A percentile compares a stretch with the other conserved stretches of the same genome.
phyloP scores from a whole-genome alignment of 1,284 basidiomycete genomes.

The Tilletia caries region DNA sequence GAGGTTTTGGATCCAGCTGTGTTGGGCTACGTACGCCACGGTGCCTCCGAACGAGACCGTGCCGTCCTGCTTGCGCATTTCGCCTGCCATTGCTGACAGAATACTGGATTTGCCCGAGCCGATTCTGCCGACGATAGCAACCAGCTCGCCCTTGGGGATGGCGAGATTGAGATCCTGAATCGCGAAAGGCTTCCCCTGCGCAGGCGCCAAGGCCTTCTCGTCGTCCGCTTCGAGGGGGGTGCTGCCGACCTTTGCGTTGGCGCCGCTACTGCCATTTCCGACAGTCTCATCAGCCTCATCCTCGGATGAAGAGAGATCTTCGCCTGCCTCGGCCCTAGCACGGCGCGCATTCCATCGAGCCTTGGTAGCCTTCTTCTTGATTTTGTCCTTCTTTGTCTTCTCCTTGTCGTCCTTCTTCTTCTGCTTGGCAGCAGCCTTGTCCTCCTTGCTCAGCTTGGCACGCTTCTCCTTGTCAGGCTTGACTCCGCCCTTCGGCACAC shows the following conservation, averaged over 20 bases:
- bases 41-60: constrained; percentile 18
- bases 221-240: not conserved
- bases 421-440: constrained; percentile 27
- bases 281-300: constrained; percentile 22
- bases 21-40: constrained; percentile 56
- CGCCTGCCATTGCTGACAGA: constrained; percentile 21
- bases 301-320: constrained; percentile 18
- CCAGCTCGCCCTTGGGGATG: constrained; percentile 68
- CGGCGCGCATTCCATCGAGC: constrained; percentile 21
- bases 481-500: constrained; percentile 38
- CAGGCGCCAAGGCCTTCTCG: not conserved
- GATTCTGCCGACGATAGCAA: constrained; percentile 75
- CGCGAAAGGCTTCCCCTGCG: constrained; percentile 13
- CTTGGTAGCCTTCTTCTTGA: constrained; percentile 16
- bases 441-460: constrained; percentile 31
- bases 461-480: constrained; percentile 45
- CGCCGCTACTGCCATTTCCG: not conserved
- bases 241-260: not conserved
- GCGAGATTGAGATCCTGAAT: constrained; percentile 58
- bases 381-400: constrained; percentile 29
- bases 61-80: constrained; percentile 21
- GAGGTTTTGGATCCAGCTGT: constrained; percentile 12
- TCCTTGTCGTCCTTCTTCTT: constrained; percentile 50
- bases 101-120: constrained; percentile 55
- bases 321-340: constrained; percentile 17